A percentile compares a stretch with the other conserved stretches of the same genome.
These are phyloP conservation scores for Delitschia confertaspora DNA, from an alignment of 495 filamentous ascomycete genomes.

Conservation along the genomic window DNA sequence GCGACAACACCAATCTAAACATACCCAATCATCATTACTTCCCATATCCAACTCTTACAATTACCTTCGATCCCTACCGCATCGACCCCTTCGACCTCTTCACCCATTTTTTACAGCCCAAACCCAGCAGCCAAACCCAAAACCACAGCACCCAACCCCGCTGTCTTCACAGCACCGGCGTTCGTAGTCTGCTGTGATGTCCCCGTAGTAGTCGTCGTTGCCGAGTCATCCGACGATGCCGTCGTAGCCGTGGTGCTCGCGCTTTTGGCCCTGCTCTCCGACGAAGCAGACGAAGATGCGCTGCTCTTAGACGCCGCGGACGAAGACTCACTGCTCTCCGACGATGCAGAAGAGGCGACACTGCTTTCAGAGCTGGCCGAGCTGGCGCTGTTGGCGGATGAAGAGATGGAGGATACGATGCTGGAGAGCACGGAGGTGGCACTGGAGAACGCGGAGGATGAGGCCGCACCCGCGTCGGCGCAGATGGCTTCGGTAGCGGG, in stretches of 20 bases:
- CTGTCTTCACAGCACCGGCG: slow-evolving; percentile 15
- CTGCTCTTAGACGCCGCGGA: too few relatives aligned
- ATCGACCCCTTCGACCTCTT: background rate
- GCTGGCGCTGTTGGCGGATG: background rate
- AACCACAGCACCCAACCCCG: slow-evolving; percentile 9
- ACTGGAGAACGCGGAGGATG: too few relatives aligned
- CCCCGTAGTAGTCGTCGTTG: slow-evolving; percentile 2
- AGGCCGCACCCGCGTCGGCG: slow-evolving; percentile 5
- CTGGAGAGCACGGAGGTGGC: slow-evolving; percentile 16
- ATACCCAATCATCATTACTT: background rate
- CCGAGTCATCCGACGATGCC: slow-evolving; percentile 5
- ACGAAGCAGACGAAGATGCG: too few relatives aligned
- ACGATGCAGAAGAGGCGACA: slow-evolving; percentile 10
- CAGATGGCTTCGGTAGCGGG: slow-evolving; percentile 12
- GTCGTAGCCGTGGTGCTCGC: slow-evolving; percentile 3
- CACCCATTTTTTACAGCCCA: slow-evolving; percentile 16
- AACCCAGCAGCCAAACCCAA: slow-evolving; percentile 20
- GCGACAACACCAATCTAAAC: too few relatives aligned
- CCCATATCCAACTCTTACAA: background rate
- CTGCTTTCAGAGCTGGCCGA: slow-evolving; percentile 2
- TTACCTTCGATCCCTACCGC: too few relatives aligned
- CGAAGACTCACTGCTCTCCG: too few relatives aligned
- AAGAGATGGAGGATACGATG: slow-evolving; percentile 2
- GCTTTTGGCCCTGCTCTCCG: background rate
- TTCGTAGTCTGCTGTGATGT: slow-evolving; percentile 7